These are phyloP conservation scores for Penicillium silybi DNA, from an alignment of 495 filamentous ascomycete genomes.

Conservation along the genomic window DNA sequence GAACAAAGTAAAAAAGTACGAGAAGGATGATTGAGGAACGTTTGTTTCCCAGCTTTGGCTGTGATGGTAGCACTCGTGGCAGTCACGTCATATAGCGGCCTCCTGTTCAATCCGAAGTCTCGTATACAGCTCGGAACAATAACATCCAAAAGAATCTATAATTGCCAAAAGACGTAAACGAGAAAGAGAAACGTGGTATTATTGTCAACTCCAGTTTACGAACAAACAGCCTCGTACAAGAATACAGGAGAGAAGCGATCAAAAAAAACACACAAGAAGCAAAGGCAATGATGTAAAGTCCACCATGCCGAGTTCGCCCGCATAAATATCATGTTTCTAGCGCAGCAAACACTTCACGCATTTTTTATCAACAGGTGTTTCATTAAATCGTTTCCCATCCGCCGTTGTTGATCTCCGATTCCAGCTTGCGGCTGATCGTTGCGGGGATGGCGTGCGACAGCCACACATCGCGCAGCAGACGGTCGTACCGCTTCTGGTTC, in stretches of 20 bases:
- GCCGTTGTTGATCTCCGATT: slow-evolving; percentile 92
- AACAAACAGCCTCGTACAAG: background rate
- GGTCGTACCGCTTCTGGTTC: slow-evolving; percentile 90
- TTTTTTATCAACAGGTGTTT: slow-evolving; percentile 7
- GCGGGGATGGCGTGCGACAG: slow-evolving; percentile 83
- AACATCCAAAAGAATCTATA: background rate
- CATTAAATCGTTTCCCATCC: slow-evolving; percentile 88
- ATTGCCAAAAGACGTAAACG: background rate
- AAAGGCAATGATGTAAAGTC: background rate
- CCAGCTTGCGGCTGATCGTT: slow-evolving; percentile 80
- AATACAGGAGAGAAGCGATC: background rate
- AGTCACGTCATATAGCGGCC: background rate
- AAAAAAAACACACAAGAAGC: background rate
- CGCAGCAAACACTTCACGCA: background rate
- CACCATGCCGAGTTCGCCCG: background rate
- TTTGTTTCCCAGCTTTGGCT: background rate
- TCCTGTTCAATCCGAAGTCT: background rate
- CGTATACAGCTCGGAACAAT: background rate
- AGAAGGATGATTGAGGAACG: background rate
- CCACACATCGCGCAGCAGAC: slow-evolving; percentile 81
- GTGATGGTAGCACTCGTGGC: background rate
- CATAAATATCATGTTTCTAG: background rate
- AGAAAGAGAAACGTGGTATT: background rate
- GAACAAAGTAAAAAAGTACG: background rate
- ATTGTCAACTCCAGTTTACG: background rate